These are phyloP conservation scores for Geotrichum europaeum DNA, from an alignment of 1,139 yeast genomes.

Conservation along the genomic window DNA sequence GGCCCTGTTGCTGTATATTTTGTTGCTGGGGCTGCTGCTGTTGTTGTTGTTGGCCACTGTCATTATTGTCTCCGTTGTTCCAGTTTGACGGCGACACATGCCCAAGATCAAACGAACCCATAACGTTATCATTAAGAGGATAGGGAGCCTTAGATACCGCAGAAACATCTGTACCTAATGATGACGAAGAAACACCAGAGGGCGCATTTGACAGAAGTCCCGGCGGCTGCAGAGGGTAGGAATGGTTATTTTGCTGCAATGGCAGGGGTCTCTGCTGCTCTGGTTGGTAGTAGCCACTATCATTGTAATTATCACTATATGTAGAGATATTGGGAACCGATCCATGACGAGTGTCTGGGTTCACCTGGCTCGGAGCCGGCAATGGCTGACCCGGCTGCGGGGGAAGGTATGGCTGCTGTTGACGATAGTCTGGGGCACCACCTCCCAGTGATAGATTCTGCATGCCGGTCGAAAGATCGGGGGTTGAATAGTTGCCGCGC, in stretches of 20 bases:
- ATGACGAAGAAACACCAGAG: background rate
- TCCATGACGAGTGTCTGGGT: constrained; percentile 3
- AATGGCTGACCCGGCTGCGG: constrained; percentile 17
- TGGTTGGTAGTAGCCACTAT: background rate
- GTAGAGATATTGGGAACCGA: constrained; percentile 11
- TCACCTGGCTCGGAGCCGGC: constrained; percentile 5
- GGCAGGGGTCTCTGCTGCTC: background rate
- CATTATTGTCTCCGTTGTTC: background rate
- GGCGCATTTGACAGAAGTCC: background rate
- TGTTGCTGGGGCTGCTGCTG: background rate
- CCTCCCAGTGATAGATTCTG: constrained; percentile 17
- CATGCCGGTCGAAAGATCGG: constrained; percentile 21
- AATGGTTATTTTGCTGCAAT: background rate
- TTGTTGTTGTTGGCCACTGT: background rate
- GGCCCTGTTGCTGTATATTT: background rate
- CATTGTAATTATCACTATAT: background rate
- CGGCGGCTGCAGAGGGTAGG: background rate
- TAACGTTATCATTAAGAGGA: constrained; percentile 17
- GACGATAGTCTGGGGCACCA: background rate
- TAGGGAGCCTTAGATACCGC: constrained; percentile 14
- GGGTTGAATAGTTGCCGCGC: constrained; percentile 14
- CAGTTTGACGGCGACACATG: constrained; percentile 15
- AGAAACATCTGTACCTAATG: background rate
- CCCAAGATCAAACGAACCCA: constrained; percentile 12
- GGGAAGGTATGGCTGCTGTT: constrained; percentile 5